Base-by-base conservation (phyloP, 352 stramenopile genomes). In the Phytophthora sp. region DNA sequence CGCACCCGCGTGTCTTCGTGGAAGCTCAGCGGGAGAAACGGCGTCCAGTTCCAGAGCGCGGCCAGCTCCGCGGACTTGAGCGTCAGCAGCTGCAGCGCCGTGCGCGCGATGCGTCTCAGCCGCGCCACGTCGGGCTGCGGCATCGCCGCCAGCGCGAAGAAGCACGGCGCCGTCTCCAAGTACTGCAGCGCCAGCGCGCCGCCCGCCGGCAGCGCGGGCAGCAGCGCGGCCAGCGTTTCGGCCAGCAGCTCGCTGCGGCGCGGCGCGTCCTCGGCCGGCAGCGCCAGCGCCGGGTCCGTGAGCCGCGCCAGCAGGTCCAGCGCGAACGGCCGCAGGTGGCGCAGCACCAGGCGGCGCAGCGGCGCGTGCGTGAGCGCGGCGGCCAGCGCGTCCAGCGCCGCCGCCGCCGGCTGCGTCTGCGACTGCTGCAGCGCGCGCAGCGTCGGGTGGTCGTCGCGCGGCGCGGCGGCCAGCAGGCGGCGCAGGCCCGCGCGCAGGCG, bases 1-100 rank as follows among this genome's bases (percentile, higher is more conserved):
- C 82, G 79, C 9, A 89, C 70, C 18, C 51, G 45, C 23, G 61
- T 26, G 44, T 96, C 82, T 8, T 86, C 70, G 49, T 90, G 72
- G 54, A 91, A 91, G 48, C 82, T 89, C 31, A 96, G 68, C n/a
- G 84, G 79, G 53, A 92, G 94, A 41, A 95, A 84, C 2, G 76
- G 59, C 20, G 82, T 79, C 86, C 84, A 96, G 68, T 96, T 94
- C 84, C 86, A 96, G 17, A 91, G 69, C 48, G 67, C 31, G 23
- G 63, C 58, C 26, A 91, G 69, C 31, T 86, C 83, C 21, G 77
- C 74, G 15, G 84, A 78, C 51, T 86, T 67, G 26, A 79, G 39
- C 9, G 70, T 50, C 12, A 94, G 44, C 35, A 96, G 35, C n/a
- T 79, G 67, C 51, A 83, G 80, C 11, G 82, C 81, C 3, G 82